Evolutionary conservation across 768 basidiomycete species (phyloP), one percentile per base, ranked within the genome.

Genomic region (Russula dissimulans): DNA sequence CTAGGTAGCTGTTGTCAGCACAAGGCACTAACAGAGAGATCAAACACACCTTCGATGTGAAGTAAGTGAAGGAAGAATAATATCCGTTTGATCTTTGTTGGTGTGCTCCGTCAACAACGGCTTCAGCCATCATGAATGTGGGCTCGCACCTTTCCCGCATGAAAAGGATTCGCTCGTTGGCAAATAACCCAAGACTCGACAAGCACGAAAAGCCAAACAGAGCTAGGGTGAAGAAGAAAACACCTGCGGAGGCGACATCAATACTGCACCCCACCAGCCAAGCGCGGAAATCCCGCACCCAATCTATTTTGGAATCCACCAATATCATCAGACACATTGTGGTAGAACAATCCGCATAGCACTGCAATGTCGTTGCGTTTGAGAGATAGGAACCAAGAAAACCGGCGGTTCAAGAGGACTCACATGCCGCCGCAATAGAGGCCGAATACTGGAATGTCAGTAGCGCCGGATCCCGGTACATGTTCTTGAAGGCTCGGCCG

Each of bases 161-260:
- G 76, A 98, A 99, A 51, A 99, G 74, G 59, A 98, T 86, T 46
- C 97, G 82, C 69, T 99, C 97, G 66, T 91, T 93, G 5, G 97
- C 91, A 69, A 99, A 98, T 52, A 97, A 74, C 3, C 92, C 90
- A 53, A 99, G 76, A 56, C 95, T 97, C 10, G 94, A 94, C 57
- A 99, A 74, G 69, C 93, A 95, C 5, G 95, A 95, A 75, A 99
- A 98, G 3, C 94, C 97, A 66, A 99, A 98, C 9, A 99, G 76
- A 1, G 94, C 86, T n/a, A 99, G 77, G 3, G 93, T 87, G 75
- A 99, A 99, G 78, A 99, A 95, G 83, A 98, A 97, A 55, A 97
- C 81, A 9, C 95, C 91, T 82, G 72, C 1, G 42, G 36, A 31
- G 42, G 10, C 11, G 41, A 54, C 8, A 42, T 63, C 11, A 61